Percentiles rank a stretch among this genome's conserved stretches.
These are phyloP conservation scores for Xylaria sp. DNA, from an alignment of 2,329 filamentous ascomycete species.

Conservation along the genomic window DNA sequence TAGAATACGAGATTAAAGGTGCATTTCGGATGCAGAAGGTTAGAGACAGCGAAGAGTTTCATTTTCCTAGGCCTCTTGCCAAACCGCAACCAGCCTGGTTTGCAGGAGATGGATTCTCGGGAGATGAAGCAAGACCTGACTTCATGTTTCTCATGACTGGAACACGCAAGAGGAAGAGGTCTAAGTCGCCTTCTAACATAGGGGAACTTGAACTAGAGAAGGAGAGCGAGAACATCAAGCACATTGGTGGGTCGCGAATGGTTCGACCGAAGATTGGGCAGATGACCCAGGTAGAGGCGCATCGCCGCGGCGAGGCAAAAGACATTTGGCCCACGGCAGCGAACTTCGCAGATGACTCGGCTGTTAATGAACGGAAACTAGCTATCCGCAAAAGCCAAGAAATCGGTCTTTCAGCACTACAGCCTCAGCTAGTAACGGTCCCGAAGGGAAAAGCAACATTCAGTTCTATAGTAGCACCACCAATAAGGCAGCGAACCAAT, in stretches of 20 bases:
- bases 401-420: constrained; percentile 3
- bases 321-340: constrained; percentile 36
- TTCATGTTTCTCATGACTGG: constrained; percentile 26
- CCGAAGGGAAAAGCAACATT: not conserved
- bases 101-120: constrained; percentile 37
- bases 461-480: not conserved
- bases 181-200: constrained; percentile 25
- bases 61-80: constrained; percentile 28
- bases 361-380: constrained; percentile 3
- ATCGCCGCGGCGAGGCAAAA: constrained; percentile 11
- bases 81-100: constrained; percentile 28
- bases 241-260: not conserved
- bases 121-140: constrained; percentile 30
- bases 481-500: constrained; percentile 22
- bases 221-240: constrained; percentile 1
- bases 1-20: constrained; percentile 33
- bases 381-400: not conserved
- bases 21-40: constrained; percentile 28
- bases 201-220: constrained; percentile 28
- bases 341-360: constrained; percentile 30
- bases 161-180: constrained; percentile 28
- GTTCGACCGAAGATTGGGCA: constrained; percentile 3
- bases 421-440: not conserved
- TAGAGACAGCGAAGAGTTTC: constrained; percentile 20
- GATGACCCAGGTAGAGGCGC: constrained; percentile 4